These are phyloP conservation scores for Scorias spongiosa DNA, from an alignment of 2,329 filamentous ascomycete species.

Conservation along the genomic window DNA sequence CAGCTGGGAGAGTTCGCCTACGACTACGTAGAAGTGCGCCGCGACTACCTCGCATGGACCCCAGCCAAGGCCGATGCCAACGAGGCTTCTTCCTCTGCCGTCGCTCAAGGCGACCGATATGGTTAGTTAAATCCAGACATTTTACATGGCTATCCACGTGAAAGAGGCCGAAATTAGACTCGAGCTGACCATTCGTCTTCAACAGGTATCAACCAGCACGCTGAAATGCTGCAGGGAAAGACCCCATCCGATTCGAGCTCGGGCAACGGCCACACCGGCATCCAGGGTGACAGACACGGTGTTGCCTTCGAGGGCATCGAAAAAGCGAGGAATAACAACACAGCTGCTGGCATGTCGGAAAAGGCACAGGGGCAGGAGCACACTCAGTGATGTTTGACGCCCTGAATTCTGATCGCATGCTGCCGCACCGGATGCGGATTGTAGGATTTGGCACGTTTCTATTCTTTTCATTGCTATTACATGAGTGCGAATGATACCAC, in stretches of 20 bases:
- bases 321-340: conserved; percentile 44
- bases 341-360: background rate
- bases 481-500: too few species aligned
- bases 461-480: too few species aligned
- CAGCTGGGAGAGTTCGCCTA: conserved; percentile 83
- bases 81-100: conserved; percentile 39
- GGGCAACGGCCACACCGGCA: conserved; percentile 30
- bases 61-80: conserved; percentile 52
- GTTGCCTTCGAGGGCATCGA: conserved; percentile 32
- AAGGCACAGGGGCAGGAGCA: background rate
- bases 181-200: background rate
- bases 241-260: conserved; percentile 26
- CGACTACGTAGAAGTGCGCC: conserved; percentile 78
- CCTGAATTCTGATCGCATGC: too few species aligned
- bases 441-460: too few species aligned
- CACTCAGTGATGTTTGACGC: background rate
- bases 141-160: background rate
- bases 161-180: too few species aligned
- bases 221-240: conserved; percentile 43
- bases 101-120: conserved; percentile 52
- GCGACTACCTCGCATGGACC: conserved; percentile 79
- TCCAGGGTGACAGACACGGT: conserved; percentile 38
- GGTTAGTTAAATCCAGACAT: conserved; percentile 37
- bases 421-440: too few species aligned
- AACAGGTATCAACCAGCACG: conserved; percentile 37